These are phyloP conservation scores for Penicillium atrosanguineum DNA, from an alignment of 495 filamentous ascomycete species.

Conservation along the genomic window DNA sequence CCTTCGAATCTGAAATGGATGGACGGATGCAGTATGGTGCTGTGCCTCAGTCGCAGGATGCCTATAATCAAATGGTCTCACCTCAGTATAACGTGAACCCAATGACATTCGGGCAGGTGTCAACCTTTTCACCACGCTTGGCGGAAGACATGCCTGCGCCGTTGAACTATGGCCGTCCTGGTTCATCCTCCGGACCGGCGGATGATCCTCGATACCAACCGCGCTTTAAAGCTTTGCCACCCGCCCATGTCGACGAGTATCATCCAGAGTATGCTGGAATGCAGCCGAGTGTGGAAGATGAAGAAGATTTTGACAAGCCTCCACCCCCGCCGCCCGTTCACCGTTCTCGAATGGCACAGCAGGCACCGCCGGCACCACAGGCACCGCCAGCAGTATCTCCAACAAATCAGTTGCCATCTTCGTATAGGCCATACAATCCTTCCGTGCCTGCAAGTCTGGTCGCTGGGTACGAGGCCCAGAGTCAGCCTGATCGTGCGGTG, in stretches of 20 bases:
- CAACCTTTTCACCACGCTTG: conserved; percentile 14
- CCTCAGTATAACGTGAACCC: conserved; percentile 24
- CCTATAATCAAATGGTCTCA: conserved; percentile 13
- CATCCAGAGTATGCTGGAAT: conserved; percentile 51
- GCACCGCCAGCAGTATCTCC: conserved; percentile 15
- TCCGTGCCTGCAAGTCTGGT: conserved; percentile 67
- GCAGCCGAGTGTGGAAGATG: conserved; percentile 70
- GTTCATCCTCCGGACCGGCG: conserved; percentile 13
- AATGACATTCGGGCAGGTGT: conserved; percentile 20
- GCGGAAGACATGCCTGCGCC: conserved; percentile 5
- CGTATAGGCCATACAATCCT: conserved; percentile 37
- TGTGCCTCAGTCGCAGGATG: conserved; percentile 11
- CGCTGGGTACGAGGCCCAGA: conserved; percentile 65
- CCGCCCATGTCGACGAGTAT: conserved; percentile 22
- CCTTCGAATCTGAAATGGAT: conserved; percentile 17
- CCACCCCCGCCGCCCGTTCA: conserved; percentile 51
- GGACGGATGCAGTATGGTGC: conserved; percentile 16
- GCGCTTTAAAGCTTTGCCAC: conserved; percentile 24
- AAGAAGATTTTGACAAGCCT: conserved; percentile 48
- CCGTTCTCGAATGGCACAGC: conserved; percentile 36
- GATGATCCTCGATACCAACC: conserved; percentile 26
- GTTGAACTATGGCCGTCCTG: conserved; percentile 15
- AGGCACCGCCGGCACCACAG: conserved; percentile 11
- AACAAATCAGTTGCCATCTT: conserved; percentile 17
- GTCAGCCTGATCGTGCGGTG: conserved; percentile 47